Evolutionary conservation across 768 basidiomycete species (phyloP).

Genomic region (Tulasnella sp.): DNA sequence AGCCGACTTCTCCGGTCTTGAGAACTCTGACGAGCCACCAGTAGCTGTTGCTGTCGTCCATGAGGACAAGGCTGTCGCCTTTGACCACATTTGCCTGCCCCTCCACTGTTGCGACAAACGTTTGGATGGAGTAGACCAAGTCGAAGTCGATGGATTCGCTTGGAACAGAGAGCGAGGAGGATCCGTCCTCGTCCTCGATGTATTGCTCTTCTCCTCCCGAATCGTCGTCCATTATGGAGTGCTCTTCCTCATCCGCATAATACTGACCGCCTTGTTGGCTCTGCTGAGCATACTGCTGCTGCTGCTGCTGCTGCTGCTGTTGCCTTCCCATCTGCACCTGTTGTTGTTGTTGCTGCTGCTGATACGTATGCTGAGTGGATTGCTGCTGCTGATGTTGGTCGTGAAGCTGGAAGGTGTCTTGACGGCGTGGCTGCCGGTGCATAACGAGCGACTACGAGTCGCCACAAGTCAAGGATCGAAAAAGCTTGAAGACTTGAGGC

Average conservation of each 20-base stretch:
- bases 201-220: slow-evolving; percentile 46
- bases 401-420: slow-evolving; percentile 64
- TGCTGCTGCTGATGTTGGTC: slow-evolving; percentile 46
- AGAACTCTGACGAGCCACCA: slow-evolving; percentile 99
- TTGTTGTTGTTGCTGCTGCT: slow-evolving; percentile 32
- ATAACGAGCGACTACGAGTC: not conserved
- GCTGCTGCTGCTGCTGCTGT: slow-evolving; percentile 31
- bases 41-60: slow-evolving; percentile 98
- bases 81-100: slow-evolving; percentile 98
- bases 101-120: slow-evolving; percentile 94
- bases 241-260: slow-evolving; percentile 45
- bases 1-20: slow-evolving; percentile 97
- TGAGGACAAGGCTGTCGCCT: slow-evolving; percentile 88
- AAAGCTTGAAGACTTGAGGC: not conserved
- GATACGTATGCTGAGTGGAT: slow-evolving; percentile 32
- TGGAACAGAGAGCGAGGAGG: slow-evolving; percentile 74
- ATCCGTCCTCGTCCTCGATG: slow-evolving; percentile 56
- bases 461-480: not conserved
- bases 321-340: slow-evolving; percentile 23
- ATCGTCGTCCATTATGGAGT: slow-evolving; percentile 78
- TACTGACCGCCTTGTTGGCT: not conserved
- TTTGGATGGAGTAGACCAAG: slow-evolving; percentile 86
- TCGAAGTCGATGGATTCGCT: slow-evolving; percentile 91
- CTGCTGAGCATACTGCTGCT: slow-evolving; percentile 28
- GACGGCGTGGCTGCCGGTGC: slow-evolving; percentile 25